Conservation (phyloP, 805 yeast species). For the Maudiozyma turicensis region DNA sequence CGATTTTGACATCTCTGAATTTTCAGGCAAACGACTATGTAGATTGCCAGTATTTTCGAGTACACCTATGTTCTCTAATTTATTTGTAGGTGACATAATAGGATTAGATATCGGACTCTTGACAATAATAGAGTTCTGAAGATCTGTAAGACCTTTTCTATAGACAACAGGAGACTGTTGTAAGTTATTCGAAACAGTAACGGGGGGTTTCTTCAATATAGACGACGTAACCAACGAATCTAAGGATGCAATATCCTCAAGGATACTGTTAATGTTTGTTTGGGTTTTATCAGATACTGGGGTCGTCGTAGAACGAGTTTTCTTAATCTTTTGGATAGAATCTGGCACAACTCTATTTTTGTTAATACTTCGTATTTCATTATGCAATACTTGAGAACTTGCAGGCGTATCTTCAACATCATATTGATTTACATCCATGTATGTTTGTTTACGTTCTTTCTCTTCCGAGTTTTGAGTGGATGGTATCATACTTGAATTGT, state of each 20-base stretch:
- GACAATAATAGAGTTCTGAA: not conserved
- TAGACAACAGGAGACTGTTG: conserved; percentile 20
- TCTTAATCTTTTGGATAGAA: not conserved
- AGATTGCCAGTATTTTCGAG: too few species aligned
- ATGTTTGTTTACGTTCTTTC: not conserved
- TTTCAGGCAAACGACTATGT: not conserved
- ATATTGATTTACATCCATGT: not conserved
- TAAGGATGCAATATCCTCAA: conserved; percentile 19
- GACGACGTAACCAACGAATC: conserved; percentile 24
- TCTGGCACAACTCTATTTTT: not conserved
- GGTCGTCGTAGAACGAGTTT: not conserved
- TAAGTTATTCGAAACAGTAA: conserved; percentile 8
- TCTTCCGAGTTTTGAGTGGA: not conserved
- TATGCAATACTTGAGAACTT: not conserved
- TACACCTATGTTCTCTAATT: not conserved
- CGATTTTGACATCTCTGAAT: not conserved
- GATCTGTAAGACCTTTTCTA: conserved; percentile 42
- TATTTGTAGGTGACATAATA: not conserved
- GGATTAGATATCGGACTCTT: not conserved
- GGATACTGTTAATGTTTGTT: conserved; percentile 6
- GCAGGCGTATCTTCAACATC: not conserved
- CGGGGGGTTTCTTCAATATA: conserved; percentile 12
- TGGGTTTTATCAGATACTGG: not conserved
- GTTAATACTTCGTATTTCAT: not conserved
- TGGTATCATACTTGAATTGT: too few species aligned